Conservation (phyloP, 306 rosid species). For the Senna tora region DNA sequence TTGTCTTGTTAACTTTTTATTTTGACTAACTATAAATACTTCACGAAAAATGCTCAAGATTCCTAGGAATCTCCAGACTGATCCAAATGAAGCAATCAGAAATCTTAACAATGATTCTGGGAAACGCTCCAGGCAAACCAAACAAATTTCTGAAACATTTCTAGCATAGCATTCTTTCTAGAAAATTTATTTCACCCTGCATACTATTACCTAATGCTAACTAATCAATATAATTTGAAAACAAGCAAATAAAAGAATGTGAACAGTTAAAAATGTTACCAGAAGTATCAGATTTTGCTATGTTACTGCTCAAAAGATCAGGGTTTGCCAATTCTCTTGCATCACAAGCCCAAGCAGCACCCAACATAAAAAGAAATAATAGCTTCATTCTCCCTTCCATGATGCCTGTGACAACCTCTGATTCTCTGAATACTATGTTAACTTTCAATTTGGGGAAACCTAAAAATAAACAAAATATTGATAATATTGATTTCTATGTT, state of each 20-base stretch:
- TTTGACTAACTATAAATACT: too few species aligned
- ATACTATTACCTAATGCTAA: neutral
- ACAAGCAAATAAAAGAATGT: neutral
- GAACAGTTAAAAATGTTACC: conserved; percentile 19
- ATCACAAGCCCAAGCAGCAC: conserved; percentile 62
- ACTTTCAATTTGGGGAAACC: neutral
- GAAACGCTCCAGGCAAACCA: neutral
- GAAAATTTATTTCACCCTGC: neutral
- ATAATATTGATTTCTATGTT: too few species aligned
- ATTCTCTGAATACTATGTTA: conserved; percentile 13
- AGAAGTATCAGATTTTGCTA: neutral
- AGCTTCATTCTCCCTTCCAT: conserved; percentile 64
- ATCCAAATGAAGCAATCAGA: neutral
- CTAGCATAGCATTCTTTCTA: neutral
- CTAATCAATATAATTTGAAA: neutral
- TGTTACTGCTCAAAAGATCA: conserved; percentile 10
- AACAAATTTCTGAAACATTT: neutral
- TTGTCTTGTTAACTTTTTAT: too few species aligned
- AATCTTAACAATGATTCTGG: neutral
- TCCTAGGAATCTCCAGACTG: neutral
- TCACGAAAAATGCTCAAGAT: too few species aligned
- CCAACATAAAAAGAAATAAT: conserved; percentile 54
- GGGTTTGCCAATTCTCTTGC: conserved; percentile 42
- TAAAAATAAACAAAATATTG: neutral
- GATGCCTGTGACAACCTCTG: conserved; percentile 46